Conservation (phyloP, 805 yeast species). For the Starmera dryadoides region DNA sequence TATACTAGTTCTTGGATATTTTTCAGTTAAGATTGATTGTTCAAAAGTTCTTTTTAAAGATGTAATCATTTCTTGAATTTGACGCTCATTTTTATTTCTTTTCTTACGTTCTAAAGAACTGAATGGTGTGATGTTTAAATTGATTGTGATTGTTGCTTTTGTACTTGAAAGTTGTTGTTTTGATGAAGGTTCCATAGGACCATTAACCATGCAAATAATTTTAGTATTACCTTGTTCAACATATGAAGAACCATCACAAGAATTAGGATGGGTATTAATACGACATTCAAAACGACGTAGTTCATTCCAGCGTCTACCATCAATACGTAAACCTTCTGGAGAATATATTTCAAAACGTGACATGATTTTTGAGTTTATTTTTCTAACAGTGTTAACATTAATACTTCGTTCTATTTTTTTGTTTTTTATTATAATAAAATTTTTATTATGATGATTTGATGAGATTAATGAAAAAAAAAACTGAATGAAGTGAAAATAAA, state of each 20-base stretch:
- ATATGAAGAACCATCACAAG: slow-evolving; percentile 88
- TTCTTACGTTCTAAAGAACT: slow-evolving; percentile 71
- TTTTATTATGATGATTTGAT: no score
- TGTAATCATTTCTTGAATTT: slow-evolving; percentile 61
- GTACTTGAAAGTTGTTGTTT: slow-evolving; percentile 44
- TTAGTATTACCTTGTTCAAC: slow-evolving; percentile 91
- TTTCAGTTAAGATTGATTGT: slow-evolving; percentile 63
- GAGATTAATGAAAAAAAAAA: no score
- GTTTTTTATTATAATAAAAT: no score
- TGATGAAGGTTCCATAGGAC: slow-evolving; percentile 78
- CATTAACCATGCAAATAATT: slow-evolving; percentile 76
- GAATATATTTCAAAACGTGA: slow-evolving; percentile 79
- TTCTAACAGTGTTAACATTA: no score
- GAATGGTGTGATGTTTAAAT: slow-evolving; percentile 72
- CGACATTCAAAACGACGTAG: slow-evolving; percentile 73
- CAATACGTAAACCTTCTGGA: slow-evolving; percentile 89
- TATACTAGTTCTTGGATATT: slow-evolving; percentile 82
- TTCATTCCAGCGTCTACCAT: slow-evolving; percentile 95
- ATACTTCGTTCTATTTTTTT: no score
- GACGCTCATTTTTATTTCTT: slow-evolving; percentile 57
- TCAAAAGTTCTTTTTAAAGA: slow-evolving; percentile 63
- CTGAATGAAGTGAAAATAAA: no score
- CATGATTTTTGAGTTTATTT: slow-evolving; percentile 33
- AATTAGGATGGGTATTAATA: slow-evolving; percentile 80
- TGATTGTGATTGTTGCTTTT: slow-evolving; percentile 54